Conservation (phyloP, 257 asterid species). For the Scutellaria barbata region DNA sequence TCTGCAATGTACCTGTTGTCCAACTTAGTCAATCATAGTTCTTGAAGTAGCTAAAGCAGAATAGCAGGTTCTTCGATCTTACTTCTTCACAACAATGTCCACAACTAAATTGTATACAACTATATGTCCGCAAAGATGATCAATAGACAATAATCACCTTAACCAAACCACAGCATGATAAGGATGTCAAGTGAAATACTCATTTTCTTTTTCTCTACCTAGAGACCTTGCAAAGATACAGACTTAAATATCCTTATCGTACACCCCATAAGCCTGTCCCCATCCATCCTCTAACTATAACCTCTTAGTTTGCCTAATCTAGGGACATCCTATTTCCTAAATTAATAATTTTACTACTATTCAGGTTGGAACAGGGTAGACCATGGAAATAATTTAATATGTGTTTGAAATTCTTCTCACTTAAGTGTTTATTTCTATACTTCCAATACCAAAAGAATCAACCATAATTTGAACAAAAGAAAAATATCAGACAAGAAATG, state of each 20-base stretch:
- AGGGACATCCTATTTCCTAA: neutral
- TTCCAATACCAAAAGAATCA: neutral
- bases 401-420: neutral
- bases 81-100: slow-evolving; percentile 14
- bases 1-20: slow-evolving; percentile 82
- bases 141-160: slow-evolving; percentile 27
- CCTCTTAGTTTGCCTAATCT: slow-evolving; percentile 11
- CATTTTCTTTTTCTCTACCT: neutral
- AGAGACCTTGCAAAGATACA: slow-evolving; percentile 3
- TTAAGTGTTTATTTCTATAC: neutral
- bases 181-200: slow-evolving; percentile 7
- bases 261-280: neutral
- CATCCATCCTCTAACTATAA: neutral
- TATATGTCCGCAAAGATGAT: neutral
- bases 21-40: slow-evolving; percentile 41
- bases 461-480: neutral
- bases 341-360: neutral
- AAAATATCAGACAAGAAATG: neutral
- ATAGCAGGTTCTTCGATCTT: slow-evolving; percentile 15
- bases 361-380: neutral
- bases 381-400: neutral
- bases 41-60: slow-evolving; percentile 25
- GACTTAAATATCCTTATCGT: slow-evolving; percentile 1
- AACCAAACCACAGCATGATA: slow-evolving; percentile 13
- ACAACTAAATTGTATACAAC: slow-evolving; percentile 14